A percentile compares a stretch with the other conserved stretches of the same genome.
Conservation (phyloP, 805 yeast genomes). For the Yamadazyma ubonensis region DNA sequence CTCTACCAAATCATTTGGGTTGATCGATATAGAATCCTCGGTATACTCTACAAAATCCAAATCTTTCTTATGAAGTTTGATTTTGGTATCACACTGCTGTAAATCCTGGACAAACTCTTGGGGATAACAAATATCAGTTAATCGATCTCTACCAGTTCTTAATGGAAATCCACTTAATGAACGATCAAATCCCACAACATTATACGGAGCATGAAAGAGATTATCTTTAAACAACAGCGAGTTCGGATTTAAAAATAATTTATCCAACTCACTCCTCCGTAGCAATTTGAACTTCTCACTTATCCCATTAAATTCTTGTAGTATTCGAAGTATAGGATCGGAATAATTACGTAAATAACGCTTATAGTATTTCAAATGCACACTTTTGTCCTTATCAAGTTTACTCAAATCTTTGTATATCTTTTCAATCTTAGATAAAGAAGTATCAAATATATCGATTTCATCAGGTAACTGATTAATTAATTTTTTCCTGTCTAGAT, state of each 20-base stretch:
- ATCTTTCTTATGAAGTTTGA: constrained; percentile 30
- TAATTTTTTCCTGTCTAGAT: constrained; percentile 30
- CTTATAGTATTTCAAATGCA: constrained; percentile 38
- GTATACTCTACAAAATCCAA: constrained; percentile 30
- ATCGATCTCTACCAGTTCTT: constrained; percentile 20
- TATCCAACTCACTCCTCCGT: constrained; percentile 33
- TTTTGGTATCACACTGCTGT: constrained; percentile 12
- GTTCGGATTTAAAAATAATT: constrained; percentile 27
- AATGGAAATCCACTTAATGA: constrained; percentile 40
- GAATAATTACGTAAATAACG: constrained; percentile 31
- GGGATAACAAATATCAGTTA: constrained; percentile 28
- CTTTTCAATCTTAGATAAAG: constrained; percentile 28
- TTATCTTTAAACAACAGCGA: constrained; percentile 30
- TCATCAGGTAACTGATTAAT: constrained; percentile 36
- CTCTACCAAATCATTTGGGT: constrained; percentile 13
- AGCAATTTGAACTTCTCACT: constrained; percentile 35
- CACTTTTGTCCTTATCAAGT: constrained; percentile 37
- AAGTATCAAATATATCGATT: constrained; percentile 32
- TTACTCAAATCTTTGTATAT: constrained; percentile 30
- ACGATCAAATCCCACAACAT: constrained; percentile 43
- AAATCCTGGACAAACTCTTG: constrained; percentile 41
- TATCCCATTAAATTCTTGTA: constrained; percentile 38
- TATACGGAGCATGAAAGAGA: constrained; percentile 32
- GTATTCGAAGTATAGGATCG: constrained; percentile 27
- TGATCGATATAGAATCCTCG: constrained; percentile 14